A percentile compares a stretch with the other conserved stretches of the same genome.
These are phyloP conservation scores for Talaromyces sp. DNA, from an alignment of 2,329 filamentous ascomycete genomes.

Conservation along the genomic window DNA sequence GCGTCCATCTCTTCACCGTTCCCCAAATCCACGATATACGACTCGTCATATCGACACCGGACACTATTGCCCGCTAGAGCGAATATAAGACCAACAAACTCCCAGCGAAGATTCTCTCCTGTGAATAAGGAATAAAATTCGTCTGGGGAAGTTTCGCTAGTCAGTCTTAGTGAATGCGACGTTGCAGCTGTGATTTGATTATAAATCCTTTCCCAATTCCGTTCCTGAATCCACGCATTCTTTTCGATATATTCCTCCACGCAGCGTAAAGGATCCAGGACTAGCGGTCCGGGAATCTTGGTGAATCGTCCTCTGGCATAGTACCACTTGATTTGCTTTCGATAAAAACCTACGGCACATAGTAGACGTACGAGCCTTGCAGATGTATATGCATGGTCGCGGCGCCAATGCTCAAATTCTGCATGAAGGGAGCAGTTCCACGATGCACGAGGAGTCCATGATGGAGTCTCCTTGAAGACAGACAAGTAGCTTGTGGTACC, in stretches of 20 bases:
- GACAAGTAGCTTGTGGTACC: conserved; percentile 16
- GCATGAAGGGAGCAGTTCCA: conserved; percentile 7
- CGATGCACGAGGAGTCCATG: not conserved
- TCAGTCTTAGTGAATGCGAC: conserved; percentile 1
- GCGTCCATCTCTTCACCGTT: conserved; percentile 16
- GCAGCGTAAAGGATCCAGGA: conserved; percentile 5
- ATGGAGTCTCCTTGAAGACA: conserved; percentile 10
- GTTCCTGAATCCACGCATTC: conserved; percentile 2
- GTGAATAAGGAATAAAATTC: conserved; percentile 15
- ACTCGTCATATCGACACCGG: conserved; percentile 1
- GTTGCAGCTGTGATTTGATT: conserved; percentile 13
- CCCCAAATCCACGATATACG: conserved; percentile 9
- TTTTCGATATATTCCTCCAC: conserved; percentile 12
- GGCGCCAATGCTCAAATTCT: conserved; percentile 15
- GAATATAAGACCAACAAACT: conserved; percentile 25
- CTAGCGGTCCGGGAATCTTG: conserved; percentile 6
- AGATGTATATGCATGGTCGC: conserved; percentile 11
- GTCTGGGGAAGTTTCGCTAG: not conserved
- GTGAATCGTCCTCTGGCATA: conserved; percentile 6
- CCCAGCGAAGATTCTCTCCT: conserved; percentile 24
- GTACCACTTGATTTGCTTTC: conserved; percentile 8
- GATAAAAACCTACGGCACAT: conserved; percentile 1
- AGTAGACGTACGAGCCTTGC: conserved; percentile 10
- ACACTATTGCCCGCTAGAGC: conserved; percentile 21
- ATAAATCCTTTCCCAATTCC: conserved; percentile 7